Percentiles rank a stretch among this genome's conserved stretches.
phyloP scores from a whole-genome alignment of 1,284 basidiomycete species.

The Cryptococcus wingfieldii region DNA sequence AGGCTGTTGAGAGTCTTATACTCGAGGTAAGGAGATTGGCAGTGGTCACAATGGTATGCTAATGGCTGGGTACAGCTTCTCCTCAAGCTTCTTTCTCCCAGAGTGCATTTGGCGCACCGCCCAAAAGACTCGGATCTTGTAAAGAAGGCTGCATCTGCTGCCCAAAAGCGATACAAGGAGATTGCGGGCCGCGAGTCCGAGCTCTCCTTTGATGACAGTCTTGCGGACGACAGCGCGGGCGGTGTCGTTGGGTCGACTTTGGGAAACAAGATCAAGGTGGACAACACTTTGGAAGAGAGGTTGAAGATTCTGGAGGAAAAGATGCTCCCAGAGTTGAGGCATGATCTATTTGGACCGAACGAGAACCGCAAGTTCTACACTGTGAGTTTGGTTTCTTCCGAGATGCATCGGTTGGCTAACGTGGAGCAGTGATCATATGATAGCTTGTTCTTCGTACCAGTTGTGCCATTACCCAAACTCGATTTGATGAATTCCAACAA shows the following conservation, averaged over 20 bases:
- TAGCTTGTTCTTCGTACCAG: too few species aligned
- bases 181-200: slow-evolving; percentile 64
- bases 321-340: slow-evolving; percentile 89
- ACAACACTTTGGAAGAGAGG: slow-evolving; percentile 88
- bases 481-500: too few species aligned
- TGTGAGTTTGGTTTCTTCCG: slow-evolving; percentile 28
- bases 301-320: slow-evolving; percentile 80
- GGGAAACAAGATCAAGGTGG: slow-evolving; percentile 71
- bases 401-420: too few species aligned
- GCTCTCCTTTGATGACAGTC: slow-evolving; percentile 60
- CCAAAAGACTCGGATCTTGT: slow-evolving; percentile 41
- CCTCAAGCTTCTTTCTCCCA: slow-evolving; percentile 65
- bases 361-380: slow-evolving; percentile 80
- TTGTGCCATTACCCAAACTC: too few species aligned
- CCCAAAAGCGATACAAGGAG: slow-evolving; percentile 43
- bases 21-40: slow-evolving; percentile 59
- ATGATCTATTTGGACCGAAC: slow-evolving; percentile 77
- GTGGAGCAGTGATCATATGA: too few species aligned
- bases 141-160: slow-evolving; percentile 33
- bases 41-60: not conserved
- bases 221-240: slow-evolving; percentile 75
- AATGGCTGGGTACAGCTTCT: slow-evolving; percentile 47
- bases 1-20: slow-evolving; percentile 75
- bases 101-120: slow-evolving; percentile 48
- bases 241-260: slow-evolving; percentile 74